Base-by-base conservation (phyloP, 2,329 filamentous ascomycete genomes). In the Stagonosporopsis tanaceti region DNA sequence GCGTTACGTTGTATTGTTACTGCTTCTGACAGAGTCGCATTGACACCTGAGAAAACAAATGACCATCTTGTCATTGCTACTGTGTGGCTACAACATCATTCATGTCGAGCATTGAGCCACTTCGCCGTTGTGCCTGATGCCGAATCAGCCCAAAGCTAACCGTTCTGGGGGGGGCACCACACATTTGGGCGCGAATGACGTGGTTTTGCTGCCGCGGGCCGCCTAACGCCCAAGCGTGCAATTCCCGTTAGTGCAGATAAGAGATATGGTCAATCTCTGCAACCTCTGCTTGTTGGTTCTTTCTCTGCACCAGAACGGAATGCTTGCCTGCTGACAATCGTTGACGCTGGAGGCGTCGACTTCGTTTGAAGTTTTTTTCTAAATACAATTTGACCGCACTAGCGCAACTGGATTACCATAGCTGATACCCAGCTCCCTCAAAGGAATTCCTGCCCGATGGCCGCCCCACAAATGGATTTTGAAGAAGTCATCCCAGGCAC, bases 401-500 rank as follows among this genome's bases (percentile, higher is more conserved):
- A 59, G 54, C 41, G 38, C 44, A 28, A 38, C 40, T 41, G n/a
- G n/a, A n/a, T n/a, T n/a, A n/a, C n/a, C n/a, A n/a, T n/a, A n/a
- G n/a, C n/a, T n/a, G n/a, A 34, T 8, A 25, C 42, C 46, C 50
- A 50, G 46, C 46, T 35, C 48, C 12, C 15, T 11, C 6, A 35
- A 12, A 50, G 24, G 35, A 47, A 39, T 20, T 25, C 8, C 51
- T 45, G 25, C 47, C 38, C 45, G 15, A 59, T 59, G 57, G 57
- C 52, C 44, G 34, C 41, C 52, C 46, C 41, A 55, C 57, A 47
- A 39, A 47, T 27, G 30, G 53, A 60, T 42, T 50, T 50, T 53
- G 62, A 64, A 45, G 62, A 64, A 58, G 42, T 64, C 34, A 63
- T 64, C 32, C 62, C 62, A 42, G 62, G 62, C 47, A 64, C 62